Conservation (phyloP, 129 eudicot species). For the Cynara cardunculus region DNA sequence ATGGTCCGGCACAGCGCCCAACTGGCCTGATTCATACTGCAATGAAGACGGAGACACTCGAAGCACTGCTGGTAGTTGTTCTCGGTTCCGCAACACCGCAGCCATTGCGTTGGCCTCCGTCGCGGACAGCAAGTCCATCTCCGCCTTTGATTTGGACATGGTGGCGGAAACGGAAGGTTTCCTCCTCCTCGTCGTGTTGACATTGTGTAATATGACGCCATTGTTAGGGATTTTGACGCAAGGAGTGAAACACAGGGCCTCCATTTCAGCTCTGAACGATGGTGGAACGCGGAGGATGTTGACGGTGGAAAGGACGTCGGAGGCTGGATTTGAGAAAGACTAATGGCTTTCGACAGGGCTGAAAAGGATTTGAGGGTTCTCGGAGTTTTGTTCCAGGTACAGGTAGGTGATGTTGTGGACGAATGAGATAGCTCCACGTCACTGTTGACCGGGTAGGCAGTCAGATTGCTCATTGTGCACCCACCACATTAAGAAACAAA, state of each 20-base stretch:
- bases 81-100: constrained; percentile 7
- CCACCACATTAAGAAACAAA: background rate
- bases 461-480: background rate
- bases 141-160: constrained; percentile 36
- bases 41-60: constrained; percentile 40
- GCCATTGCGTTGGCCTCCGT: constrained; percentile 2
- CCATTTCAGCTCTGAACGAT: constrained; percentile 15
- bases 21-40: constrained; percentile 36
- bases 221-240: constrained; percentile 28
- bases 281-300: background rate
- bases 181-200: background rate
- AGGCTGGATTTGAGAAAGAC: constrained; percentile 11
- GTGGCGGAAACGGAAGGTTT: constrained; percentile 30
- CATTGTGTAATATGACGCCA: constrained; percentile 12
- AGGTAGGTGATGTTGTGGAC: background rate
- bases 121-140: constrained; percentile 13
- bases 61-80: constrained; percentile 18
- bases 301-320: constrained; percentile 1
- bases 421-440: constrained; percentile 10
- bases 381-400: background rate
- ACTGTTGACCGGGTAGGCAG: background rate
- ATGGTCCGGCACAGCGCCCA: constrained; percentile 45
- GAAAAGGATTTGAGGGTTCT: constrained; percentile 14
- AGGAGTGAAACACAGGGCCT: constrained; percentile 26
- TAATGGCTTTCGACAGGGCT: background rate